Evolutionary conservation across 345 rosid genomes (phyloP), one percentile per base, ranked within the genome.

Genomic region (Durio zibethinus): DNA sequence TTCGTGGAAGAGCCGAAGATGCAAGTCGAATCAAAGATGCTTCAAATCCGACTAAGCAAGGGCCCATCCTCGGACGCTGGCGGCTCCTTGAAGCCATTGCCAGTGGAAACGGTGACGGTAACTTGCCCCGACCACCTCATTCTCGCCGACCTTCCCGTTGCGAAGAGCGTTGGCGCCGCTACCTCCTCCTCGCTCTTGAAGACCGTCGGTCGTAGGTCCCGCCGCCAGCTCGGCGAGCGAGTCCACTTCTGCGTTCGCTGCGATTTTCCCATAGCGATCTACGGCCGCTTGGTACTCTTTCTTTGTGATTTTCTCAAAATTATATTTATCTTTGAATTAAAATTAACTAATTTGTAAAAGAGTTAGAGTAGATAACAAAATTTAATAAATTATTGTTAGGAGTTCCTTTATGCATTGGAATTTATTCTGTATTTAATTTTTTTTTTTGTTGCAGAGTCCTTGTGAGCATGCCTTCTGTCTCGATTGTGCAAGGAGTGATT

Each of bases 141-240:
- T 38, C 98, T 96, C 57, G 95, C 99, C 4, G 99, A 96, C 79
- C 99, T 96, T 65, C 98, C 97, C 0, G 98, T 96, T n/a, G 99
- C 97, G 0, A 94, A 96, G 85, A 97, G 99, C 50, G 90, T 96
- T 59, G 99, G 98, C 52, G 85, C 90, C 2, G 90, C 91, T 2
- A 88, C 94, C 33, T 87, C 90, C 12, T 83, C 94, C 65, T 85
- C 94, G 15, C 79, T 83, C 15, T 88, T 84, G 63, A 96, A 87
- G 78, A 85, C 90, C 40, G 86, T 91, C 2, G 98, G 97, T 66
- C 94, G 98, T 29, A 88, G 92, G 80, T 93, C 99, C 31, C 93
- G 97, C 33, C 93, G 99, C 40, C 97, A 88, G 82, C 88, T 94
- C 20, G 99, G 99, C 4, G 98, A 96, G 87, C 87, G 99, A 57